Conservation (phyloP, 208 protist species). For the Histomonas meleagridis region DNA sequence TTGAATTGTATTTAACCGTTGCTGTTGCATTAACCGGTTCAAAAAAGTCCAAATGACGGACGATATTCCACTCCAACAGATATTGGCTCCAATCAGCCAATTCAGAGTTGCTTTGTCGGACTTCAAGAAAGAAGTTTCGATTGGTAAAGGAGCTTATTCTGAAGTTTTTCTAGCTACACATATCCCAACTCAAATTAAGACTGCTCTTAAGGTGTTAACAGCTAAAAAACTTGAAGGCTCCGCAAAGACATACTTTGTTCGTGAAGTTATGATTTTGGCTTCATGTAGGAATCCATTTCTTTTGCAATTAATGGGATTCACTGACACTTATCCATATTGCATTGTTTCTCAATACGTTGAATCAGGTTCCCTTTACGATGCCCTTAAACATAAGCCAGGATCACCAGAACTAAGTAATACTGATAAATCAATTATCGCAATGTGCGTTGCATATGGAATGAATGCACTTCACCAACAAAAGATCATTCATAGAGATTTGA, state of each 20-base stretch:
- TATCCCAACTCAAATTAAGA: not conserved
- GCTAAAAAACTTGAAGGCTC: not conserved
- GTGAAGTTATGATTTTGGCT: not conserved
- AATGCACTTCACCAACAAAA: not conserved
- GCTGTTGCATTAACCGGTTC: no score
- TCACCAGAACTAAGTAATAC: not conserved
- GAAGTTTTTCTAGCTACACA: not conserved
- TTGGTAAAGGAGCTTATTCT: not conserved
- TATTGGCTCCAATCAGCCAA: no score
- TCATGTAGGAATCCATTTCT: not conserved
- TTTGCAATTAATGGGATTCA: not conserved
- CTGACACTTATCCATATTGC: not conserved
- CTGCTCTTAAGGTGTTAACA: not conserved
- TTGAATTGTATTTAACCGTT: no score
- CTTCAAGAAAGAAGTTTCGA: not conserved
- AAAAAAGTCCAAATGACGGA: no score
- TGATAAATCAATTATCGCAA: not conserved
- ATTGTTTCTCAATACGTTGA: not conserved
- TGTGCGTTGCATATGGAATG: conserved; percentile 1
- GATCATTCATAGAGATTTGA: not conserved
- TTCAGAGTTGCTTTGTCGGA: no score
- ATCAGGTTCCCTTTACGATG: not conserved
- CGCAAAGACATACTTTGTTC: not conserved
- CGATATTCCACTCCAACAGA: no score
- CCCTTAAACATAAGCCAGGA: not conserved